Evolutionary conservation across 2,329 filamentous ascomycete genomes (phyloP).

Genomic region (Myriosclerotinia curreyana): DNA sequence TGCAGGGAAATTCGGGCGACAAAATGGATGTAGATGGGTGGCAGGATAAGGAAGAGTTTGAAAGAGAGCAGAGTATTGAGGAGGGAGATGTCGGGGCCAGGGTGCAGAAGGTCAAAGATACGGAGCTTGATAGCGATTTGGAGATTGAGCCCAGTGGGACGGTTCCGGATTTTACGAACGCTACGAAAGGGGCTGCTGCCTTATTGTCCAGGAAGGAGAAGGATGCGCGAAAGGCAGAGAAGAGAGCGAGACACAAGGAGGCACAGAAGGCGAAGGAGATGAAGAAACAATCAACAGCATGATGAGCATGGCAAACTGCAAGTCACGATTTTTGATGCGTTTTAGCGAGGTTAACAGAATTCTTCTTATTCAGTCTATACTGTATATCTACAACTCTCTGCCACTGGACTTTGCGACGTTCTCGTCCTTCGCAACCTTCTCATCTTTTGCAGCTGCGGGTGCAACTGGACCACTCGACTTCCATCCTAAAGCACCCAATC

Average conservation of each 20-base stretch:
- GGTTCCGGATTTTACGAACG: slow-evolving; percentile 22
- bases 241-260: slow-evolving; percentile 49
- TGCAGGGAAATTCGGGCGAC: slow-evolving; percentile 31
- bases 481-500: slow-evolving; percentile 88
- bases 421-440: slow-evolving; percentile 47
- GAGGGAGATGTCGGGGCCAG: slow-evolving; percentile 32
- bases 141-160: slow-evolving; percentile 23
- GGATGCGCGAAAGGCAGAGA: slow-evolving; percentile 41
- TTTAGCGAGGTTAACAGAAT: slow-evolving; percentile 9
- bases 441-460: slow-evolving; percentile 34
- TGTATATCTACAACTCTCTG: slow-evolving; percentile 62
- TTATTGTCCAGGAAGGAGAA: slow-evolving; percentile 33
- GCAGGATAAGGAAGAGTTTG: slow-evolving; percentile 41
- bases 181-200: slow-evolving; percentile 43
- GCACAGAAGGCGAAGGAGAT: slow-evolving; percentile 61
- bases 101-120: slow-evolving; percentile 22
- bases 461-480: slow-evolving; percentile 49
- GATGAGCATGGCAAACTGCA: slow-evolving; percentile 14
- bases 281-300: slow-evolving; percentile 43
- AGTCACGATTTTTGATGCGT: slow-evolving; percentile 19
- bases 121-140: slow-evolving; percentile 44
- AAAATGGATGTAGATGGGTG: slow-evolving; percentile 36
- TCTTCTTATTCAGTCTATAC: slow-evolving; percentile 18
- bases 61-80: slow-evolving; percentile 38
- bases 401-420: slow-evolving; percentile 68